These are phyloP conservation scores for Penicillium waksmanii DNA, from an alignment of 495 filamentous ascomycete genomes.

Conservation along the genomic window DNA sequence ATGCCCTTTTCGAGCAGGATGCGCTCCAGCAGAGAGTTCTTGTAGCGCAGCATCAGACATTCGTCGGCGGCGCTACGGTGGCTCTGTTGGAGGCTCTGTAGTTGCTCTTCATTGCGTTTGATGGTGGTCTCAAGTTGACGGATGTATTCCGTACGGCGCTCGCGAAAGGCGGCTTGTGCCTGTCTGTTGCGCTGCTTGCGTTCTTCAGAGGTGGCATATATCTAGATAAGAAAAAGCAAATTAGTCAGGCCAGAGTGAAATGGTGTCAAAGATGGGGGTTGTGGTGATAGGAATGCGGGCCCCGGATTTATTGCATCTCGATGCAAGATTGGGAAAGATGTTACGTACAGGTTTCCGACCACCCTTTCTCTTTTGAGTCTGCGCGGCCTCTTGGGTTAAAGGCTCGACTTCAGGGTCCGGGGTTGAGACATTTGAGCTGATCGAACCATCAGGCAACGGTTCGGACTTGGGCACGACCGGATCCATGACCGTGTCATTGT, in stretches of 20 bases:
- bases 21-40: slow-evolving; percentile 93
- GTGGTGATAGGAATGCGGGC: slow-evolving; percentile 33
- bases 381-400: slow-evolving; percentile 58
- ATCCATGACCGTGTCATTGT: slow-evolving; percentile 50
- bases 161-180: slow-evolving; percentile 95
- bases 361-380: slow-evolving; percentile 89
- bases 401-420: slow-evolving; percentile 63
- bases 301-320: slow-evolving; percentile 29
- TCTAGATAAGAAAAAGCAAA: slow-evolving; percentile 53
- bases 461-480: slow-evolving; percentile 51
- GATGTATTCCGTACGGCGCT: slow-evolving; percentile 97
- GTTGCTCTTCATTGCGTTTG: slow-evolving; percentile 92
- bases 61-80: slow-evolving; percentile 95
- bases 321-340: slow-evolving; percentile 8
- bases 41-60: slow-evolving; percentile 97
- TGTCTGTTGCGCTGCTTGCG: slow-evolving; percentile 97
- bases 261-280: slow-evolving; percentile 6
- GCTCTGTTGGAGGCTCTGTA: slow-evolving; percentile 89
- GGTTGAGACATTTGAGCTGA: slow-evolving; percentile 53
- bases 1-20: slow-evolving; percentile 98
- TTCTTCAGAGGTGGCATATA: slow-evolving; percentile 98
- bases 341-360: slow-evolving; percentile 91
- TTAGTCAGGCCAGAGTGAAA: slow-evolving; percentile 6
- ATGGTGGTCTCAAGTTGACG: slow-evolving; percentile 98
- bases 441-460: slow-evolving; percentile 49